A percentile compares a stretch with the other conserved stretches of the same genome.
Conservation (phyloP, 2,329 filamentous ascomycete species). For the Exophiala mesophila region DNA sequence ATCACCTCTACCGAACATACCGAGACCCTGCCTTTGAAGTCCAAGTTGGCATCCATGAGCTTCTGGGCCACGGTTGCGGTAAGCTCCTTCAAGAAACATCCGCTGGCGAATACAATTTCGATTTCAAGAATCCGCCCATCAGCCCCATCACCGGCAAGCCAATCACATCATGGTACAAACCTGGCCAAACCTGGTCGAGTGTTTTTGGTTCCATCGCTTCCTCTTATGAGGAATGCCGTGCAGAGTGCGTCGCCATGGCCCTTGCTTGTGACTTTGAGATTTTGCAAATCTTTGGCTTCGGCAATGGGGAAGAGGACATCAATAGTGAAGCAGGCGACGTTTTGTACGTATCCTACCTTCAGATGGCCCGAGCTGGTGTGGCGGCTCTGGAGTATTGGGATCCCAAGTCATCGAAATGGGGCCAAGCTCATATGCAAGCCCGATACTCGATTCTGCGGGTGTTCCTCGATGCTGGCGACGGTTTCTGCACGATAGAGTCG, state of each 20-base stretch:
- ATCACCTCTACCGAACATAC: constrained; percentile 73
- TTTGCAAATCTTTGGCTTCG: constrained; percentile 86
- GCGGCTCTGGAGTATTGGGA: constrained; percentile 92
- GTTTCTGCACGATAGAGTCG: constrained; percentile 79
- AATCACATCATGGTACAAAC: constrained; percentile 84
- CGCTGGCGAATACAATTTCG: constrained; percentile 81
- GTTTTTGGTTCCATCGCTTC: constrained; percentile 85
- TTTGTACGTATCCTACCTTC: constrained; percentile 80
- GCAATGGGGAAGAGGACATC: constrained; percentile 53
- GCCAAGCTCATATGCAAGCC: constrained; percentile 85
- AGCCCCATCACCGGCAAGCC: constrained; percentile 75
- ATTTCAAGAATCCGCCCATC: constrained; percentile 71
- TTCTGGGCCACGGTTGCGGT: constrained; percentile 83
- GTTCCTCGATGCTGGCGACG: constrained; percentile 78
- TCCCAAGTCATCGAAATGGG: constrained; percentile 84
- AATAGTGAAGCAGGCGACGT: constrained; percentile 80
- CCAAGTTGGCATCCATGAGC: constrained; percentile 90
- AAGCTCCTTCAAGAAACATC: constrained; percentile 89
- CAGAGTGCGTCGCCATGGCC: constrained; percentile 89
- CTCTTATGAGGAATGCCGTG: constrained; percentile 90
- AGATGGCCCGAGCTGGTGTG: constrained; percentile 91
- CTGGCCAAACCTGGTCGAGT: constrained; percentile 88
- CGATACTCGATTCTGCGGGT: constrained; percentile 74
- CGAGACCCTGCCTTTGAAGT: constrained; percentile 88
- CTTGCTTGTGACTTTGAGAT: constrained; percentile 84